phyloP scores from a whole-genome alignment of 2,329 filamentous ascomycete genomes.

The Tolypocladium endophyticum region DNA sequence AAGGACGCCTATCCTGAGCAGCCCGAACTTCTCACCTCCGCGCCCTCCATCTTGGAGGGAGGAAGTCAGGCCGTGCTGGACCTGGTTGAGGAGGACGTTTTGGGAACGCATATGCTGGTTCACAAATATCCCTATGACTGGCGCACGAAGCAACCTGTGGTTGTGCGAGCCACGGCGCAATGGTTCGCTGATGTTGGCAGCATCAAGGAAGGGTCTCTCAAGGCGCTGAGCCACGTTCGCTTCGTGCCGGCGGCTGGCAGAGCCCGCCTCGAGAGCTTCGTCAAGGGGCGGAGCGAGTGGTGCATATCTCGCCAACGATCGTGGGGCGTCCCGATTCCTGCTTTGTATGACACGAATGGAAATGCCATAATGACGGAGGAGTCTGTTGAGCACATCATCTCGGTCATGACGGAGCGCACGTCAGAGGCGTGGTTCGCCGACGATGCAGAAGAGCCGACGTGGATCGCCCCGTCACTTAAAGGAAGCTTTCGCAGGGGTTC shows the following conservation, averaged over 20 bases:
- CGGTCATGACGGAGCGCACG: conserved; percentile 63
- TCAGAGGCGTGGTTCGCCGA: conserved; percentile 96
- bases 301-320: conserved; percentile 93
- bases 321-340: conserved; percentile 95
- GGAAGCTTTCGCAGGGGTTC: conserved; percentile 61
- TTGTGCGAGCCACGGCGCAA: conserved; percentile 85
- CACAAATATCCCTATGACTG: conserved; percentile 99
- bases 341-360: conserved; percentile 64
- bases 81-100: conserved; percentile 53
- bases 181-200: conserved; percentile 91
- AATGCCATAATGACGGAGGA: conserved; percentile 70
- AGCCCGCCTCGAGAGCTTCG: conserved; percentile 70
- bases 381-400: conserved; percentile 76
- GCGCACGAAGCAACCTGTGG: conserved; percentile 87
- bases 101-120: conserved; percentile 59
- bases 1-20: conserved; percentile 64
- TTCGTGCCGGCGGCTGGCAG: conserved; percentile 72
- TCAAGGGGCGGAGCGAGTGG: conserved; percentile 86
- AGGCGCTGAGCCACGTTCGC: conserved; percentile 57
- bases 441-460: conserved; percentile 59
- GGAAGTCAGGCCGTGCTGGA: conserved; percentile 62
- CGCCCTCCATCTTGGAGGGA: conserved; percentile 59
- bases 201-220: conserved; percentile 66
- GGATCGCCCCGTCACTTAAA: conserved; percentile 59
- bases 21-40: conserved; percentile 51